Conservation (phyloP, 129 eudicot species). For the Solidago caesia region DNA sequence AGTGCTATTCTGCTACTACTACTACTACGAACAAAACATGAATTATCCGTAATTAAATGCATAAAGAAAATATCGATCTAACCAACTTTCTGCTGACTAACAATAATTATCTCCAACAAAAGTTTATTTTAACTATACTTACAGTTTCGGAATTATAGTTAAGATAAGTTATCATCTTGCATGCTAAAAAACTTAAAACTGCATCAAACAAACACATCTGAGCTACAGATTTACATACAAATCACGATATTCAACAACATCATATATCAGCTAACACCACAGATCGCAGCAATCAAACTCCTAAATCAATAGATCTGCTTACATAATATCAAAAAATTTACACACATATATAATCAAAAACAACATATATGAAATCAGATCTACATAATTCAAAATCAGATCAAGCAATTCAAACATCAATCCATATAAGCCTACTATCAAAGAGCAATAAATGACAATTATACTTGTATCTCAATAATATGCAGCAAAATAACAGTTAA, state of each 20-base stretch:
- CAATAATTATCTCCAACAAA: background rate
- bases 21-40: background rate
- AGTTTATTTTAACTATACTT: background rate
- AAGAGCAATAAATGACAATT: background rate
- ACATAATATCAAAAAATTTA: background rate
- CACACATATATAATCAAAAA: background rate
- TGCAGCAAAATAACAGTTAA: background rate
- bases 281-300: conserved; percentile 24
- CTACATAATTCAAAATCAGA: conserved; percentile 8
- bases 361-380: conserved; percentile 41
- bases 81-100: background rate
- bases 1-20: background rate
- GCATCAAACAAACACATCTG: conserved; percentile 13
- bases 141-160: background rate
- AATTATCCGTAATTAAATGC: conserved; percentile 12
- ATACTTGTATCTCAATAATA: background rate
- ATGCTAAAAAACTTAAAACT: background rate
- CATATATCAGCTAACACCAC: conserved; percentile 6
- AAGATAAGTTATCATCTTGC: background rate
- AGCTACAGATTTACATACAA: conserved; percentile 10
- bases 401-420: background rate
- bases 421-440: background rate
- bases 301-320: conserved; percentile 21
- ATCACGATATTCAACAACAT: conserved; percentile 5
- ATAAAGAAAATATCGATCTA: background rate